Base-by-base conservation (phyloP, 345 rosid genomes). In the Cochlearia excelsa region DNA sequence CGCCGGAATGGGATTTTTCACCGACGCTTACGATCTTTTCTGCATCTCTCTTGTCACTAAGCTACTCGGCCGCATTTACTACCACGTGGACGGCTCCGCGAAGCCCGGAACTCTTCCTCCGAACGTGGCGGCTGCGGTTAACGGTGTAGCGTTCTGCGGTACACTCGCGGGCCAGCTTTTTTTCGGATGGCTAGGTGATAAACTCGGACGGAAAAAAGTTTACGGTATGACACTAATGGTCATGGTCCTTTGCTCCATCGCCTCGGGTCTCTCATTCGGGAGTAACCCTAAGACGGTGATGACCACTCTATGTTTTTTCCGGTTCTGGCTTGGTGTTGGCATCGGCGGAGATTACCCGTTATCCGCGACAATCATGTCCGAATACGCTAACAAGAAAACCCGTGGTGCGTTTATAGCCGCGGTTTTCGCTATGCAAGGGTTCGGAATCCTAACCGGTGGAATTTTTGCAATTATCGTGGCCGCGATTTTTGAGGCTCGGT, bases 341-440 rank as follows among this genome's bases (percentile, higher is more conserved):
- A 82, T 86, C 1, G 95, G 95, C 1, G 95, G 95, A 3, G 95
- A 86, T 52, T 86, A 86, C 64, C 95, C 95, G 1, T 81, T 86
- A 58, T 86, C 95, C 1, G 90, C 90, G 5, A 84, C 90, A 0
- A 86, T 88, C 68, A 86, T 86, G 95, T 88, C 96, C 0, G 96
- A 88, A 51, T 86, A 84, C 61, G 86, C 96, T 4, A 88, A 16
- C 23, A 16, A 16, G 23, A 16, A 16, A 16, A 88, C 94, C 1
- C 81, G 96, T 0, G 96, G 96, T 0, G 96, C 96, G 0, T 88
- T 86, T 65, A 78, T 89, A 26, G 96, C 95, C 3, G 91, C 96
- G 1, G 96, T 89, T n/a, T 89, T 89, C 10, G 96, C 96, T 0
- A 89, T 89, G 96, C 96, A 86, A 61, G 96, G 96, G 1, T 89